Evolutionary conservation across 345 rosid genomes (phyloP).

Genomic region (Bruguiera sexangula): DNA sequence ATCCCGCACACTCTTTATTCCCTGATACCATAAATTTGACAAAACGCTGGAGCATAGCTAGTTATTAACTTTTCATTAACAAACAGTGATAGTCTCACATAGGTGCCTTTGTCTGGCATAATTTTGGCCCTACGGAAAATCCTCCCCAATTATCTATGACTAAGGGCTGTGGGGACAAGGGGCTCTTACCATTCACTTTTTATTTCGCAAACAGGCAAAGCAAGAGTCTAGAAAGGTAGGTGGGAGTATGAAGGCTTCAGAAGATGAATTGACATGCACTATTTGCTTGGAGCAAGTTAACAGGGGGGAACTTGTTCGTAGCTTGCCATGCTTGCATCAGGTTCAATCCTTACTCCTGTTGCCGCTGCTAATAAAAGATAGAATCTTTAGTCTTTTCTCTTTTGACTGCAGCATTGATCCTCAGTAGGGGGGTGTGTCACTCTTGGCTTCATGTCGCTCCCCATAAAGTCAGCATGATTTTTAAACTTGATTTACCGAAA

Average conservation of each 20-base stretch:
- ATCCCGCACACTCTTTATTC: too few relatives aligned
- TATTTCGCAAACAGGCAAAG: conserved; percentile 32
- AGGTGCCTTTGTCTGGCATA: too few relatives aligned
- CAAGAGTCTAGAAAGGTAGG: conserved; percentile 41
- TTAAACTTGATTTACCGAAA: background rate
- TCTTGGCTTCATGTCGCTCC: background rate
- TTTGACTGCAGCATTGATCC: background rate
- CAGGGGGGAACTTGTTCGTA: conserved; percentile 60
- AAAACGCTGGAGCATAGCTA: too few relatives aligned
- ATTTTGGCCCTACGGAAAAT: too few relatives aligned
- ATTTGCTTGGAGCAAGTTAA: conserved; percentile 72
- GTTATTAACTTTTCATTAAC: too few relatives aligned
- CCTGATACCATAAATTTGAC: too few relatives aligned
- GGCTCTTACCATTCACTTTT: background rate
- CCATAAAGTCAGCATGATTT: background rate
- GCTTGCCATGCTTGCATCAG: conserved; percentile 78
- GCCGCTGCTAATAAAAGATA: background rate
- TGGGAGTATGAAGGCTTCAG: conserved; percentile 34
- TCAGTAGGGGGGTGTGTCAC: background rate
- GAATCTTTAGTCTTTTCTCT: background rate
- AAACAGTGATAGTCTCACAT: too few relatives aligned
- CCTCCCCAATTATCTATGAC: background rate
- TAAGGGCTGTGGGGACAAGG: background rate
- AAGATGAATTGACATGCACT: conserved; percentile 63
- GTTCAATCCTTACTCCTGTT: conserved; percentile 25